Conservation (phyloP, 352 stramenopile species). For the Phytophthora chlamydospora region DNA sequence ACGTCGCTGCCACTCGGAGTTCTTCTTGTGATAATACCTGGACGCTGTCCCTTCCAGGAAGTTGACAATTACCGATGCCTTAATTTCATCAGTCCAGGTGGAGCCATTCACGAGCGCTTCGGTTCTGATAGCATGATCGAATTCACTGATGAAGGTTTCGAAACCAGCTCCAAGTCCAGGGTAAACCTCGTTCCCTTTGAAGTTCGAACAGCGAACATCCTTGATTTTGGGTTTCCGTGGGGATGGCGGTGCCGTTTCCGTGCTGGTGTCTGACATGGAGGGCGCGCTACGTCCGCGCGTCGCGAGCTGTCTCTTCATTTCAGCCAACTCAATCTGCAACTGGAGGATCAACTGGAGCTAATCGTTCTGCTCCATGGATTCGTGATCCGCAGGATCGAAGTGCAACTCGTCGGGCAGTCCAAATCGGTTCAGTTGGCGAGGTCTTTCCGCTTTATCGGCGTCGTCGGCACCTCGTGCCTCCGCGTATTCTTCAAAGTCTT, state of each 20-base stretch:
- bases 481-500: not conserved
- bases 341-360: constrained; percentile 3
- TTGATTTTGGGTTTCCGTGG: constrained; percentile 6
- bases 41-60: too few species aligned
- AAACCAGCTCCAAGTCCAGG: not conserved
- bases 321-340: constrained; percentile 1
- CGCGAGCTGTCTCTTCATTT: not conserved
- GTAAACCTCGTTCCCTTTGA: constrained; percentile 12
- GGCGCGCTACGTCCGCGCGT: not conserved
- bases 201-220: constrained; percentile 6
- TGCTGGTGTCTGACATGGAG: constrained; percentile 9
- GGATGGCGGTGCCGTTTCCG: not conserved
- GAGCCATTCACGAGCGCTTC: too few species aligned
- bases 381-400: not conserved
- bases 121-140: too few species aligned
- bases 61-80: too few species aligned
- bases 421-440: not conserved
- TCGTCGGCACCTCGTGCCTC: constrained; percentile 1
- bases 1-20: constrained; percentile 3
- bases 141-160: too few species aligned
- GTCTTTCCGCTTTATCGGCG: not conserved
- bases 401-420: not conserved
- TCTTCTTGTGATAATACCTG: too few species aligned
- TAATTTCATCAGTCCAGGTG: too few species aligned
- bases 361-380: constrained; percentile 4